Conservation (phyloP, 164 flowering plant species). For the Platanus orientalis region DNA sequence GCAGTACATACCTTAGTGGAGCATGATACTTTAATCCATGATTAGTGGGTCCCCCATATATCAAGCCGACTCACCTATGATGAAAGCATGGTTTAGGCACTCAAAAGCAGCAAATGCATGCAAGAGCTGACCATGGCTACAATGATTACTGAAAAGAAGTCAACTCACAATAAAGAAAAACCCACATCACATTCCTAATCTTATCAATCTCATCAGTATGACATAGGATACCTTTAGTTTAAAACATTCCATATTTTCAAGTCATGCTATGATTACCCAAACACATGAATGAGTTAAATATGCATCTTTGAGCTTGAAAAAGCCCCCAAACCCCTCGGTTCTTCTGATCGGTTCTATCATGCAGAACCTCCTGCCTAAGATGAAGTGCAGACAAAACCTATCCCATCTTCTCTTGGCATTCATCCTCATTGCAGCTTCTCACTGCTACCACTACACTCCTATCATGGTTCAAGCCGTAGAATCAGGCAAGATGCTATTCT, state of each 20-base stretch:
- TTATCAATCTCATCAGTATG: slow-evolving; percentile 16
- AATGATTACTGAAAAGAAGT: slow-evolving; percentile 49
- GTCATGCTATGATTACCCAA: slow-evolving; percentile 26
- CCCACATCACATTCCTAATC: slow-evolving; percentile 21
- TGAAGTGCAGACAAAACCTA: slow-evolving; percentile 27
- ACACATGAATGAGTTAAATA: slow-evolving; percentile 10
- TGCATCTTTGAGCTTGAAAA: slow-evolving; percentile 16
- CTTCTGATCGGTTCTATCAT: slow-evolving; percentile 12
- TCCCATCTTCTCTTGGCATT: slow-evolving; percentile 34
- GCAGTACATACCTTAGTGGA: no score
- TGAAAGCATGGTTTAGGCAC: slow-evolving; percentile 19
- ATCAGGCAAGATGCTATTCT: slow-evolving; percentile 34
- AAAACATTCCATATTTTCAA: slow-evolving; percentile 32
- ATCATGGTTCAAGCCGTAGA: slow-evolving; percentile 30
- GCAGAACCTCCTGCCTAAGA: slow-evolving; percentile 23
- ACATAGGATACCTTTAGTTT: slow-evolving; percentile 42
- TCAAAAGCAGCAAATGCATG: slow-evolving; percentile 21
- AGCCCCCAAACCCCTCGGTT: slow-evolving; percentile 7
- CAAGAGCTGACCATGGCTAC: slow-evolving; percentile 22
- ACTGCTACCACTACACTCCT: slow-evolving; percentile 5
- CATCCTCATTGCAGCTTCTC: slow-evolving; percentile 31
- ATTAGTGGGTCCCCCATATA: slow-evolving; percentile 6
- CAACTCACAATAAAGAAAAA: slow-evolving; percentile 43
- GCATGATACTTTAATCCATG: background rate
- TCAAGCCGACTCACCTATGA: slow-evolving; percentile 2